Percentiles rank a stretch among this genome's conserved stretches.
Conservation (phyloP, 83 land plant genomes). For the Isoetes engelmannii region DNA sequence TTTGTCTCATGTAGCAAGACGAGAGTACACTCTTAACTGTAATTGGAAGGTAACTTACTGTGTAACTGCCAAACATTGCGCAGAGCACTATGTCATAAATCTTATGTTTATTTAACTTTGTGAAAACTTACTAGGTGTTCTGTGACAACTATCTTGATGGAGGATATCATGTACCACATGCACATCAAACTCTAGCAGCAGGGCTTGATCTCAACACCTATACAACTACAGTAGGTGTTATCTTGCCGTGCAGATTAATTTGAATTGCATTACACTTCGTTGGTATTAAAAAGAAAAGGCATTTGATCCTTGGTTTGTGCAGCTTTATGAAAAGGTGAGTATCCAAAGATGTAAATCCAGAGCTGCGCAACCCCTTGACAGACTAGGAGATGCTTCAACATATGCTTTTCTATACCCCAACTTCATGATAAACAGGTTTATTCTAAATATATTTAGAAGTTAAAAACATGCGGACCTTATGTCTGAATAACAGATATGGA, state of each 20-base stretch:
- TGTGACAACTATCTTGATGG: conserved; percentile 97
- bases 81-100: neutral
- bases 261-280: too few species aligned
- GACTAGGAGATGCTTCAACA: conserved; percentile 63
- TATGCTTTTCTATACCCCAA: conserved; percentile 94
- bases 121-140: conserved; percentile 48
- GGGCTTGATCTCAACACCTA: conserved; percentile 67
- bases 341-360: conserved; percentile 62
- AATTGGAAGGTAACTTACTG: conserved; percentile 70
- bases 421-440: conserved; percentile 90
- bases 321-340: conserved; percentile 80
- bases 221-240: conserved; percentile 43
- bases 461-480: neutral
- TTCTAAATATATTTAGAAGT: neutral
- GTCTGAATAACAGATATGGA: conserved; percentile 54
- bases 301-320: neutral
- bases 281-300: too few species aligned
- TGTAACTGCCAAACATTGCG: neutral
- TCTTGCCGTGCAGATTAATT: too few species aligned
- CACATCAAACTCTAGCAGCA: conserved; percentile 77
- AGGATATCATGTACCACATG: conserved; percentile 94
- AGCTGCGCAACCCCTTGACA: conserved; percentile 31
- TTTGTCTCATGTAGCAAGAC: conserved; percentile 52
- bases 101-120: neutral
- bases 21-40: conserved; percentile 65